Percentiles rank a stretch among this genome's conserved stretches.
Conservation (phyloP, 2,329 filamentous ascomycete species). For the Chalaropsis ovoidea region DNA sequence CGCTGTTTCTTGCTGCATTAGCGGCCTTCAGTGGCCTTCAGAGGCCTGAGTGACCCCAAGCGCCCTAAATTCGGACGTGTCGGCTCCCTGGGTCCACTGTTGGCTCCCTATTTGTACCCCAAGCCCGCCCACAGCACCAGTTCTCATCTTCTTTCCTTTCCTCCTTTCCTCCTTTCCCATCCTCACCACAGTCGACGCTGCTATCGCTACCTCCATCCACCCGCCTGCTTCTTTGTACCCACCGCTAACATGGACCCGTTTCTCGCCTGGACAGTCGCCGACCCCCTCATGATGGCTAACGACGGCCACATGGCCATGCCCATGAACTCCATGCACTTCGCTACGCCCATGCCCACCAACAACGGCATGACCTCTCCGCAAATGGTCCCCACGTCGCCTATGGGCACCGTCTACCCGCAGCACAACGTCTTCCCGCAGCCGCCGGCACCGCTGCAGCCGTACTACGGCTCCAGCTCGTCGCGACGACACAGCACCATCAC, state of each 20-base stretch:
- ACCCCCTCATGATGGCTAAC: slow-evolving; percentile 11
- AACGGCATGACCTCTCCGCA: slow-evolving; percentile 19
- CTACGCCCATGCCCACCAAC: slow-evolving; percentile 4
- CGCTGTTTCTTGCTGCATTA: neutral
- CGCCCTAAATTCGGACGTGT: neutral
- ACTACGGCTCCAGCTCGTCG: slow-evolving; percentile 36
- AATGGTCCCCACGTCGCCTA: slow-evolving; percentile 20
- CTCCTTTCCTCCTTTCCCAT: neutral
- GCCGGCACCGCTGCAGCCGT: slow-evolving; percentile 3
- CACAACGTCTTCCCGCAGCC: slow-evolving; percentile 8
- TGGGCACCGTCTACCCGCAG: slow-evolving; percentile 16
- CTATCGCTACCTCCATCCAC: neutral
- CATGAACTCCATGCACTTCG: slow-evolving; percentile 14
- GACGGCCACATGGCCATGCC: slow-evolving; percentile 14
- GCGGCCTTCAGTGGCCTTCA: neutral
- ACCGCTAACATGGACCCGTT: slow-evolving; percentile 16
- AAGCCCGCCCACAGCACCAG: too few species aligned
- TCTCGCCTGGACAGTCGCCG: slow-evolving; percentile 10
- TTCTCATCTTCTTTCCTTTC: neutral
- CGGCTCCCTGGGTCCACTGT: neutral
- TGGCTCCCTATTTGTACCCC: slow-evolving; percentile 1
- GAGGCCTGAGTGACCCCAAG: neutral
- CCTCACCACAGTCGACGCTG: neutral
- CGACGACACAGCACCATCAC: slow-evolving; percentile 33
- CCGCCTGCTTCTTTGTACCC: neutral